These are phyloP conservation scores for Fennellomyces sp. DNA, from an alignment of 371 early-diverging fungal species.

Conservation along the genomic window DNA sequence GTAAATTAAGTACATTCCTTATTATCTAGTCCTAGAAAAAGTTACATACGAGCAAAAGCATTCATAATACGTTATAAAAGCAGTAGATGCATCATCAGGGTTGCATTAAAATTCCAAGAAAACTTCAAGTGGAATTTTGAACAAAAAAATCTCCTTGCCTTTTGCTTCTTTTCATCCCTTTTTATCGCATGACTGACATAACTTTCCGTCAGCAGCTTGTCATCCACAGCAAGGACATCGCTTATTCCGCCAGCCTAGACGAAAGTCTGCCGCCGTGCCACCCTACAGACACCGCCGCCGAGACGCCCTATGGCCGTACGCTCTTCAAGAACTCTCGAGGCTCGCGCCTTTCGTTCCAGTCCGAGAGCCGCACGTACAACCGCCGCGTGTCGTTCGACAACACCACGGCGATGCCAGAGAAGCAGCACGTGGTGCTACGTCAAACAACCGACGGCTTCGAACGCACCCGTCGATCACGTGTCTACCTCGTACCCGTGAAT, in stretches of 20 bases:
- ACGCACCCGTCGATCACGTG: slow-evolving; percentile 18
- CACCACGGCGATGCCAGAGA: slow-evolving; percentile 9
- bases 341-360: slow-evolving; percentile 1
- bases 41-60: too few relatives aligned
- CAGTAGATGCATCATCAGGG: background rate
- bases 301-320: slow-evolving; percentile 2
- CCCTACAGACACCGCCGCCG: background rate
- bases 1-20: too few relatives aligned
- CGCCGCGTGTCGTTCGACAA: slow-evolving; percentile 36
- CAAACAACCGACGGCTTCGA: slow-evolving; percentile 19
- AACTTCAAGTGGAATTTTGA: too few relatives aligned
- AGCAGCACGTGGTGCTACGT: slow-evolving; percentile 22
- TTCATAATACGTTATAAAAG: too few relatives aligned
- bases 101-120: background rate
- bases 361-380: slow-evolving; percentile 48
- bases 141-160: background rate
- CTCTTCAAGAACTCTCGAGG: background rate
- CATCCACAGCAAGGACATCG: too few relatives aligned
- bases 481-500: slow-evolving; percentile 30
- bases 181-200: background rate
- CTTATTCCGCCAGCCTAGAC: too few relatives aligned
- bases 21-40: too few relatives aligned
- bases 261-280: background rate
- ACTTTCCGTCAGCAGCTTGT: slow-evolving; percentile 53
- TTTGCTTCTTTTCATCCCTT: background rate